Percentiles rank a stretch among this genome's conserved stretches.
These are phyloP conservation scores for Hypericum androsaemum DNA, from an alignment of 345 rosid species.

Conservation along the genomic window DNA sequence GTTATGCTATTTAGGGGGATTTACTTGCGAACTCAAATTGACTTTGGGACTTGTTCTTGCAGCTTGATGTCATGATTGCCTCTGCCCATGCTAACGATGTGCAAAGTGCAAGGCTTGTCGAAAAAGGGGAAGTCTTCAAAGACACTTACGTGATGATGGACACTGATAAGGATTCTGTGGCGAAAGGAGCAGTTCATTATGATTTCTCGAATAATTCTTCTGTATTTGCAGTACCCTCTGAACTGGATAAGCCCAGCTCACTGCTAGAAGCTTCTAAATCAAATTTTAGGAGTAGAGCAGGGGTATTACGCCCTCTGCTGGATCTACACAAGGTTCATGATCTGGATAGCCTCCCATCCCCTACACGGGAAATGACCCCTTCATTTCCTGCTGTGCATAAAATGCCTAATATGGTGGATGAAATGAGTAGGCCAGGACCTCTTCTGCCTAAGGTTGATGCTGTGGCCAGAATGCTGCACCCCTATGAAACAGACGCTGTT, in stretches of 20 bases:
- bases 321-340: constrained; percentile 97
- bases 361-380: constrained; percentile 69
- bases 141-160: constrained; percentile 14
- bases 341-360: constrained; percentile 90
- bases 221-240: constrained; percentile 14
- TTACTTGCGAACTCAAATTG: constrained; percentile 14
- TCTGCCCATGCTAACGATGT: constrained; percentile 22
- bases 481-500: constrained; percentile 66
- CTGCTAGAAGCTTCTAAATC: constrained; percentile 32
- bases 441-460: constrained; percentile 23
- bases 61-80: constrained; percentile 49
- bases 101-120: constrained; percentile 16
- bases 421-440: constrained; percentile 24
- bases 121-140: constrained; percentile 27
- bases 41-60: constrained; percentile 19
- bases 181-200: constrained; percentile 15
- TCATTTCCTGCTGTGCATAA: constrained; percentile 27
- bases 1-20: constrained; percentile 12
- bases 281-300: constrained; percentile 41
- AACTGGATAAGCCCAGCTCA: constrained; percentile 22
- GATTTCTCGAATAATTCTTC: constrained; percentile 10
- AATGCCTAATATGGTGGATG: constrained; percentile 28
- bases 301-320: constrained; percentile 71
- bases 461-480: constrained; percentile 33
- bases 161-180: constrained; percentile 23